These are phyloP conservation scores for Mortierella sp. DNA, from an alignment of 371 early-diverging fungal species.

Conservation along the genomic window DNA sequence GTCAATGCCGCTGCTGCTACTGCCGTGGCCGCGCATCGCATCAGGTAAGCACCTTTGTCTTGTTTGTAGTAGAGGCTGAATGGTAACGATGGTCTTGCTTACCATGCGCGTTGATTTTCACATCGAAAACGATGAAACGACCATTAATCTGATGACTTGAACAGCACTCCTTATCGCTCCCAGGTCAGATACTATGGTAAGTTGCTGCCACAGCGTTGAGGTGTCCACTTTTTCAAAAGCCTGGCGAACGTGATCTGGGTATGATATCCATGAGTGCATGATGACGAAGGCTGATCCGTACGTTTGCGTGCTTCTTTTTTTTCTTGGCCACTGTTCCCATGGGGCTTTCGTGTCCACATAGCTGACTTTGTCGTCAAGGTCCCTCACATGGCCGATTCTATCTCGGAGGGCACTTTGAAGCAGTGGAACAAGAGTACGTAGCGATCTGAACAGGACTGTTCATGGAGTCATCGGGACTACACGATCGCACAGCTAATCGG, in stretches of 20 bases:
- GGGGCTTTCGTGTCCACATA: no score
- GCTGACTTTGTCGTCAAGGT: constrained; percentile 88
- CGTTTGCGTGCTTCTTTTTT: constrained; percentile 43
- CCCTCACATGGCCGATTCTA: constrained; percentile 97
- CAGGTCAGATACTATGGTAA: constrained; percentile 55
- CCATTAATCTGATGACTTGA: neutral
- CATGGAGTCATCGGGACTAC: neutral
- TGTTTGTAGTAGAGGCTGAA: no score
- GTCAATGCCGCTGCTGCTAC: constrained; percentile 46
- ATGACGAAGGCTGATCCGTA: constrained; percentile 13
- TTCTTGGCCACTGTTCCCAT: constrained; percentile 55
- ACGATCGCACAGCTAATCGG: no score
- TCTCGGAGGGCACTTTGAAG: constrained; percentile 96
- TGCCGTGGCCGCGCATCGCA: constrained; percentile 40
- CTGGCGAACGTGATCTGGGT: neutral
- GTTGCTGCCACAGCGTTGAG: neutral
- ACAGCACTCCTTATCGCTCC: constrained; percentile 49
- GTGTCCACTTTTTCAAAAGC: neutral
- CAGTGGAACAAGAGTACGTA: constrained; percentile 94
- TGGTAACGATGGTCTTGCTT: no score
- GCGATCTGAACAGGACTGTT: neutral
- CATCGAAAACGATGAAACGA: neutral
- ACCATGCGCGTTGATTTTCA: no score
- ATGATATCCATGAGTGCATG: constrained; percentile 13
- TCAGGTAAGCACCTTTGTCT: no score